Percentiles rank a stretch among this genome's conserved stretches.
Conservation (phyloP, 116 monocot species). For the Papilionanthe hybrid region DNA sequence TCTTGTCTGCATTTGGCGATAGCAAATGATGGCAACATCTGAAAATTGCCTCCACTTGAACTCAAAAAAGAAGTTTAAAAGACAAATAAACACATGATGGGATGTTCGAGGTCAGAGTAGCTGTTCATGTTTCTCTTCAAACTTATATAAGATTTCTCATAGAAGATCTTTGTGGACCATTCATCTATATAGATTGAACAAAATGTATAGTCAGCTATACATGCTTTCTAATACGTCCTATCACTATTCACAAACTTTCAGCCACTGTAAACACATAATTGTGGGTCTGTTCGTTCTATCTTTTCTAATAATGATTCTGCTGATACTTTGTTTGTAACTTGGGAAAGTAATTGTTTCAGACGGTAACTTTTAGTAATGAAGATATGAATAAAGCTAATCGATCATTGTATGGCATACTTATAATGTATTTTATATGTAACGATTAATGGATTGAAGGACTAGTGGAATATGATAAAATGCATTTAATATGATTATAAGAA, state of each 20-base stretch:
- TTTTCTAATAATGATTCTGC: neutral
- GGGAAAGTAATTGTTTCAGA: neutral
- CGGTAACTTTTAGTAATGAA: too few relatives aligned
- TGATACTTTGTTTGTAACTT: neutral
- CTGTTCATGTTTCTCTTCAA: neutral
- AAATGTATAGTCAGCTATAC: too few relatives aligned
- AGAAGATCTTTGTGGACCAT: constrained; percentile 1
- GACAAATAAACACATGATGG: neutral
- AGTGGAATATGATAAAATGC: too few relatives aligned
- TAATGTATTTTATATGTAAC: too few relatives aligned
- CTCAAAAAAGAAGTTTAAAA: neutral
- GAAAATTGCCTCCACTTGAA: neutral
- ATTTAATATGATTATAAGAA: too few relatives aligned
- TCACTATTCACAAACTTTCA: neutral
- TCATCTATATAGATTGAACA: neutral
- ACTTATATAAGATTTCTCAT: neutral
- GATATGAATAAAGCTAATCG: too few relatives aligned
- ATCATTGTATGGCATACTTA: too few relatives aligned
- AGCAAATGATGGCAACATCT: neutral
- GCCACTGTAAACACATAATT: neutral
- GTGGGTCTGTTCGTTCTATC: neutral
- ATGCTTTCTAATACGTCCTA: too few relatives aligned
- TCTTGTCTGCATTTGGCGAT: neutral
- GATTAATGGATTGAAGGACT: too few relatives aligned
- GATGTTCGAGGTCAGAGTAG: constrained; percentile 3